Base-by-base conservation (phyloP, 2,329 filamentous ascomycete species). In the Penicillium capsulatum region DNA sequence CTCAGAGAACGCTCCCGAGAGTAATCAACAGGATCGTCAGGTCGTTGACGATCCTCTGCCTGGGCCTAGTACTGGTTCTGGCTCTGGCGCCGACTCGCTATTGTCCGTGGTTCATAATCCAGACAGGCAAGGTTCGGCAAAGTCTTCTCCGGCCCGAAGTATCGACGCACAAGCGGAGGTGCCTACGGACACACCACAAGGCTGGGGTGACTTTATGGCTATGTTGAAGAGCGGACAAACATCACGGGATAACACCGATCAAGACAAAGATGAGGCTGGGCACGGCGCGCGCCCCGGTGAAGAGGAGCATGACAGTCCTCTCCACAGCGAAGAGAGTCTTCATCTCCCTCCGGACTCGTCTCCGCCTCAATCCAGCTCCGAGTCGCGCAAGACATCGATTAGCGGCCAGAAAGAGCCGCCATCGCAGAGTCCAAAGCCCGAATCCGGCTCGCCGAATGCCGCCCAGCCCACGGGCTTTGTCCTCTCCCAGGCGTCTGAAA, bases 1-100 rank as follows among this genome's bases (percentile, higher is more conserved):
- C 13, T 38, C 42, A 3, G 28, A 43, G 13, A 29, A 33, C 7
- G 31, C 37, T 13, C 22, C 42, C 7, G 36, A 48, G 19, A 36
- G 40, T 15, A 19, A 39, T n/a, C 34, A 40, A 20, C 44, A 45
- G 2, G 45, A 48, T 37, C 47, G 48, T 7, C 52, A 54, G 29
- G 40, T 52, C 13, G 45, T 54, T 10, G 31, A 44, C 1, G 46
- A 48, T 10, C 19, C 34, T 9, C 39, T 40, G 3, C 7, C 28
- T 8, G 26, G 22, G 9, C 34, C 35, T 2, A 35, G 34, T 3
- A 47, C 17, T 20, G 41, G 34, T 8, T 51, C 44, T 16, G 43
- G 34, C 8, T 51, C 44, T 16, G 43, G 38, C 2, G 39, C 34
- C 4, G 44, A 47, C n/a, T 53, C 52, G 7, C 38, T 52, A 4